phyloP scores from a whole-genome alignment of 2,329 filamentous ascomycete species.

The Diplodia intermedia region DNA sequence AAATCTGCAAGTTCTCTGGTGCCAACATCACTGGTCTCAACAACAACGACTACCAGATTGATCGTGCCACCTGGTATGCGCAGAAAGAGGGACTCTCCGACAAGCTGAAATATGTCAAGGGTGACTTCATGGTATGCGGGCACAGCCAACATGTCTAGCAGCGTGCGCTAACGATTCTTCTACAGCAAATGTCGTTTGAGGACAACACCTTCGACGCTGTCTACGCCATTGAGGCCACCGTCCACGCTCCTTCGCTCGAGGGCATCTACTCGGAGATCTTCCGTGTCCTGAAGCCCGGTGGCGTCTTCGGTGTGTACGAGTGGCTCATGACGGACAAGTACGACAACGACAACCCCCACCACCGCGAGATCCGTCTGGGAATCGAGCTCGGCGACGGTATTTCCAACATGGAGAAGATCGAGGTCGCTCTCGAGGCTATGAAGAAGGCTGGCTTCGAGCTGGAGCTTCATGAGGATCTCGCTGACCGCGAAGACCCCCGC shows the following conservation, averaged over 20 bases:
- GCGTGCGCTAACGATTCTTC: slow-evolving; percentile 7
- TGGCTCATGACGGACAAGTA: slow-evolving; percentile 99
- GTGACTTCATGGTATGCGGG: slow-evolving; percentile 82
- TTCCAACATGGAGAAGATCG: slow-evolving; percentile 92
- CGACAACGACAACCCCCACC: slow-evolving; percentile 84
- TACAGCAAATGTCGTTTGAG: slow-evolving; percentile 88
- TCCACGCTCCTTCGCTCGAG: slow-evolving; percentile 88
- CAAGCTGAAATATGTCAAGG: slow-evolving; percentile 88
- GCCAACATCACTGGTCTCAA: slow-evolving; percentile 90
- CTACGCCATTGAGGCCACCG: slow-evolving; percentile 96
- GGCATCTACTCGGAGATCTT: slow-evolving; percentile 95
- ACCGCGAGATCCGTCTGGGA: slow-evolving; percentile 88
- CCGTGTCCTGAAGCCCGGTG: slow-evolving; percentile 93
- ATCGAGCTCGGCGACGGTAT: slow-evolving; percentile 98
- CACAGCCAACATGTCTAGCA: slow-evolving; percentile 27
- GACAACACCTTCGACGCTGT: slow-evolving; percentile 93
- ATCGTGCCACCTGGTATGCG: slow-evolving; percentile 87
- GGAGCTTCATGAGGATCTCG: slow-evolving; percentile 84
- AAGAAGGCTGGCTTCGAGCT: slow-evolving; percentile 87
- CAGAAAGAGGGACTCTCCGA: slow-evolving; percentile 78
- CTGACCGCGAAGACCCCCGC: slow-evolving; percentile 73
- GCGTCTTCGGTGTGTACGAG: slow-evolving; percentile 96
- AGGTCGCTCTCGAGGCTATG: slow-evolving; percentile 82
- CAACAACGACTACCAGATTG: slow-evolving; percentile 99
- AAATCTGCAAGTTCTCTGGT: slow-evolving; percentile 95